Base-by-base conservation (phyloP, 805 yeast genomes). In the Candida silvatica region DNA sequence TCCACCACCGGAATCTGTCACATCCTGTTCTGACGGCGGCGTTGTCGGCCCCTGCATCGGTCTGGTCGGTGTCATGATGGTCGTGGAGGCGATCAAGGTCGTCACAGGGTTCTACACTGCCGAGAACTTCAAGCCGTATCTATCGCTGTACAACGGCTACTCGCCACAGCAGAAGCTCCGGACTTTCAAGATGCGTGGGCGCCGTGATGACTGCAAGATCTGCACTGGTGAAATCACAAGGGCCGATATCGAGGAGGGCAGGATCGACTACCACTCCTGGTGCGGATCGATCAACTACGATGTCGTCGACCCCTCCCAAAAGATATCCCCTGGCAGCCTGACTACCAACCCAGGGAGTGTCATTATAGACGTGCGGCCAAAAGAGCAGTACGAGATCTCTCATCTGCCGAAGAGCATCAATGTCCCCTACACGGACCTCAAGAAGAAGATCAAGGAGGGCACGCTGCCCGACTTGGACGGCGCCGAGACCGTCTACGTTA, bases 1-100 rank as follows among this genome's bases (percentile, higher is more conserved):
- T 0, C 97, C 98, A 0, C 76, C 88, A 1, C 83, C 95, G 1
- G 78, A 74, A 39, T 66, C 82, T 2, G 86, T 88, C 1, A 72
- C 86, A 0, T 71, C 94, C 0, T 92, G 99, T 48, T 74, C 83
- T 11, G 97, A 87, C 56, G 94, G 95, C 3, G 97, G 97, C 4
- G 94, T 90, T 1, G 56, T 92, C 18, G 98, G 98, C 0, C 95
- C 97, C 0, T 92, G 88, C n/a, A 94, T 92, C 37, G 99, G 98
- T 0, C 47, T 86, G 1, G 74, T 90, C 52, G 99, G 98, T 7
- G 66, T 77, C 0, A 67, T 83, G 66, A 90, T 92, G 82, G 94
- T 96, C 0, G 59, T 81, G 16, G 98, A 92, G 49, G 68, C 94
- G 0, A 67, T 94, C 18, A 88, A 90, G 52, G 64, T 90, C 6